Base-by-base conservation (phyloP, 441 rosid genomes). In the Rhodomyrtus psidioides region DNA sequence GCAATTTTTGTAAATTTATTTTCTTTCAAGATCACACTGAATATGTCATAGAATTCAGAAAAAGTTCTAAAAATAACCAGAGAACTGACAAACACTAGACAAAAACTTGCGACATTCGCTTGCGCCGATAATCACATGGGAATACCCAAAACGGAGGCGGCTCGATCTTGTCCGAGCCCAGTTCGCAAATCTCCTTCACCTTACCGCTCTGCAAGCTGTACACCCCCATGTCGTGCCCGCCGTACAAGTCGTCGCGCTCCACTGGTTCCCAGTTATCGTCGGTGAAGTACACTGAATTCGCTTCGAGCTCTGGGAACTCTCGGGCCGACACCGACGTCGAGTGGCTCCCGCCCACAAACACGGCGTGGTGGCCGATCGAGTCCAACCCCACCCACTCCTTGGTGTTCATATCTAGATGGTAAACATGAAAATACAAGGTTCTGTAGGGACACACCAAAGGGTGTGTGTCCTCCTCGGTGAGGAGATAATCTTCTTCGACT, bases 211-310 rank as follows among this genome's bases (percentile, higher is more conserved):
- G 39, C 51, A 92, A 65, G 81, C 56, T 84, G 46, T 83, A 90
- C n/a, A 76, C 42, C 6, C 91, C 93, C 79, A 85, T 84, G 24
- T 92, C 90, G 59, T 92, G 92, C 6, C 93, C 93, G 42, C 89
- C 91, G 70, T 88, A 88, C 81, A 74, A 51, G 53, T 84, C 85
- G 53, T 88, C 87, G 7, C 84, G 88, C 6, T 84, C 49, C 86
- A 62, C 88, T 59, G 58, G 82, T 3, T 28, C 42, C 91, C 91
- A 89, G 4, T 84, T 76, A 55, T 90, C 92, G 44, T 89, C 90
- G 0, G 83, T 88, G 55, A 89, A 92, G 58, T 88, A 92, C 39
- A 90, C 88, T 2, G 84, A 88, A 34, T 88, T 89, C 9, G 4
- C 30, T 65, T 84, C 60, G 13, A 83, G 55, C 57, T 57, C 88